A percentile compares a stretch with the other conserved stretches of the same genome.
Conservation (phyloP, 164 flowering plant species). For the Vitis vinifera region DNA sequence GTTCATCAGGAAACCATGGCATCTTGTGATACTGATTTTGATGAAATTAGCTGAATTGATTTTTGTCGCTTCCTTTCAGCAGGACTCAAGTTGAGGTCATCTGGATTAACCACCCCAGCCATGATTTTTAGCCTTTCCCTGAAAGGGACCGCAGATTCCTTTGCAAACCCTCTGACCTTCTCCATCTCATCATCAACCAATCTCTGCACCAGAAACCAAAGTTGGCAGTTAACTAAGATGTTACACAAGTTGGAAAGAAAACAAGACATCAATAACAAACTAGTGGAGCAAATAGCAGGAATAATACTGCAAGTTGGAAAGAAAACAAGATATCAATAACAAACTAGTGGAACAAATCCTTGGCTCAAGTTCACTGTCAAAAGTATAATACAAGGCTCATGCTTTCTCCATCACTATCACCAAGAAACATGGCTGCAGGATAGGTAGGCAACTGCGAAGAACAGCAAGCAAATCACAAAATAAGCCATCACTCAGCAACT, state of each 20-base stretch:
- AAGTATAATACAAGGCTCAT: constrained; percentile 36
- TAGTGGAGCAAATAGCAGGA: background rate
- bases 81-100: constrained; percentile 38
- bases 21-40: too few species aligned
- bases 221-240: background rate
- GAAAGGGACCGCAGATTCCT: constrained; percentile 38
- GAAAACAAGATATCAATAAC: too few species aligned
- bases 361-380: too few species aligned
- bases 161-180: constrained; percentile 36
- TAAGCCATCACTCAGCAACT: background rate
- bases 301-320: too few species aligned
- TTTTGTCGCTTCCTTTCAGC: constrained; percentile 33
- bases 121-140: constrained; percentile 47
- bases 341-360: too few species aligned
- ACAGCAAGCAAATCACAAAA: background rate
- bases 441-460: constrained; percentile 27
- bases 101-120: constrained; percentile 49
- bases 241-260: background rate
- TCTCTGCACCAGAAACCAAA: constrained; percentile 26
- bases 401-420: constrained; percentile 48
- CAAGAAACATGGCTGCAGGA: constrained; percentile 34
- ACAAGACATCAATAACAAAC: background rate
- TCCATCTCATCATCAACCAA: constrained; percentile 45
- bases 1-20: too few species aligned
- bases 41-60: too few species aligned